Evolutionary conservation across 73 alveolate species (phyloP).

Genomic region (Uronychia setigera): DNA sequence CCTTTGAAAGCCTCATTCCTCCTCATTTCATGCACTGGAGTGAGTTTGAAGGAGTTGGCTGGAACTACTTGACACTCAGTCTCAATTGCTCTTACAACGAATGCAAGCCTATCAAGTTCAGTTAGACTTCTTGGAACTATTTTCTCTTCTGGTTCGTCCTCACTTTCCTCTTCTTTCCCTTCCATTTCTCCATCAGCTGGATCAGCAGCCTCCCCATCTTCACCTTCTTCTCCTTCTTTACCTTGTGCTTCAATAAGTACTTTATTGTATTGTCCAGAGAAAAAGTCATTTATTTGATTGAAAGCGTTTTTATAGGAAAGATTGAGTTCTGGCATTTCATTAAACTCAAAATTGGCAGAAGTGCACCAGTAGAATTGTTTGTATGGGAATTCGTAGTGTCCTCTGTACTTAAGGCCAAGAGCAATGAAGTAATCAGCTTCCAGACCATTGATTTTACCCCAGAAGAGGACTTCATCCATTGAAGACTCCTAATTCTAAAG

Average conservation of each 20-base stretch:
- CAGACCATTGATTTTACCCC: slow-evolving; percentile 84
- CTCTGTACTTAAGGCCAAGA: slow-evolving; percentile 63
- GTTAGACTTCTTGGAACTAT: slow-evolving; percentile 85
- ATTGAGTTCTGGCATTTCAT: slow-evolving; percentile 82
- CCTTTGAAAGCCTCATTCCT: slow-evolving; percentile 87
- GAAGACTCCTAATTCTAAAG: neutral
- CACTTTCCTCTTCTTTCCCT: slow-evolving; percentile 70
- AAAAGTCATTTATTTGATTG: slow-evolving; percentile 68
- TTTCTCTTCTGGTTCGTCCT: slow-evolving; percentile 77
- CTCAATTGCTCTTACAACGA: slow-evolving; percentile 85
- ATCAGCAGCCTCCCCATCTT: slow-evolving; percentile 46
- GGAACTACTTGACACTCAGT: slow-evolving; percentile 84
- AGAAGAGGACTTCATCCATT: slow-evolving; percentile 72
- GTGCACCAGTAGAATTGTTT: slow-evolving; percentile 88
- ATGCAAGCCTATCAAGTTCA: slow-evolving; percentile 86
- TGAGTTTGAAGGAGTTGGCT: slow-evolving; percentile 76
- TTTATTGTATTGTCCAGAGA: slow-evolving; percentile 83
- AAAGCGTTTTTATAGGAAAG: slow-evolving; percentile 66
- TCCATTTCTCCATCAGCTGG: slow-evolving; percentile 58
- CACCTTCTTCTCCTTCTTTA: slow-evolving; percentile 56
- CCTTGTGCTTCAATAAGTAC: slow-evolving; percentile 63
- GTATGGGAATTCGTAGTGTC: slow-evolving; percentile 89
- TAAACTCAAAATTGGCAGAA: slow-evolving; percentile 74
- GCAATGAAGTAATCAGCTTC: slow-evolving; percentile 90
- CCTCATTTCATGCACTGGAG: slow-evolving; percentile 84